Evolutionary conservation across 2,329 filamentous ascomycete genomes (phyloP).

Genomic region (Fusarium torreyae): DNA sequence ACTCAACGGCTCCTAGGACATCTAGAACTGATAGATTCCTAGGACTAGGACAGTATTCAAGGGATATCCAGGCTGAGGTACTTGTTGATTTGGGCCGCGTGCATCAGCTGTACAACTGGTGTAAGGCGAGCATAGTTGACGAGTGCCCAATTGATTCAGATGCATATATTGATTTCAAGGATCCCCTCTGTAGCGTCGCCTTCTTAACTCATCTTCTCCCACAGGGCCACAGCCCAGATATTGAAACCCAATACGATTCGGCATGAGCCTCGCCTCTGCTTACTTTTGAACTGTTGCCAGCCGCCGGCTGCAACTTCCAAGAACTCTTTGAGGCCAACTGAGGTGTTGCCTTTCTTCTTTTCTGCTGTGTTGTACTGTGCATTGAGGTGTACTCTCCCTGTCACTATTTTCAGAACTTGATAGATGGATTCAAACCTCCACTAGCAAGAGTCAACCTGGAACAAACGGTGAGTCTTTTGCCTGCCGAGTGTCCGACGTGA

Average conservation of each 20-base stretch:
- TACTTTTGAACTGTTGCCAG: constrained; percentile 34
- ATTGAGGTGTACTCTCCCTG: constrained; percentile 18
- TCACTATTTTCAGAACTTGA: constrained; percentile 14
- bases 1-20: constrained; percentile 10
- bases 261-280: constrained; percentile 23
- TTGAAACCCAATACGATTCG: constrained; percentile 27
- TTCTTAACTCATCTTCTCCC: constrained; percentile 46
- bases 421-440: constrained; percentile 9
- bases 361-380: constrained; percentile 5
- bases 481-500: constrained; percentile 7
- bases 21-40: constrained; percentile 4
- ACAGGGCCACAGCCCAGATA: constrained; percentile 28
- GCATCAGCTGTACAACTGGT: constrained; percentile 30
- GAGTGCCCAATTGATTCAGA: constrained; percentile 33
- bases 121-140: constrained; percentile 18
- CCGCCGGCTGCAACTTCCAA: constrained; percentile 26
- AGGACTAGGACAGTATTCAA: background rate
- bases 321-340: constrained; percentile 41
- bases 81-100: constrained; percentile 35
- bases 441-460: constrained; percentile 19
- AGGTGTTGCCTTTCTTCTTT: constrained; percentile 10
- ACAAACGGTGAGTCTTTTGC: constrained; percentile 24
- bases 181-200: constrained; percentile 33
- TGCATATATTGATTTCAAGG: constrained; percentile 36
- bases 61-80: constrained; percentile 8